phyloP scores from a whole-genome alignment of 163 green algal species.

The Chloromonas sp. region DNA sequence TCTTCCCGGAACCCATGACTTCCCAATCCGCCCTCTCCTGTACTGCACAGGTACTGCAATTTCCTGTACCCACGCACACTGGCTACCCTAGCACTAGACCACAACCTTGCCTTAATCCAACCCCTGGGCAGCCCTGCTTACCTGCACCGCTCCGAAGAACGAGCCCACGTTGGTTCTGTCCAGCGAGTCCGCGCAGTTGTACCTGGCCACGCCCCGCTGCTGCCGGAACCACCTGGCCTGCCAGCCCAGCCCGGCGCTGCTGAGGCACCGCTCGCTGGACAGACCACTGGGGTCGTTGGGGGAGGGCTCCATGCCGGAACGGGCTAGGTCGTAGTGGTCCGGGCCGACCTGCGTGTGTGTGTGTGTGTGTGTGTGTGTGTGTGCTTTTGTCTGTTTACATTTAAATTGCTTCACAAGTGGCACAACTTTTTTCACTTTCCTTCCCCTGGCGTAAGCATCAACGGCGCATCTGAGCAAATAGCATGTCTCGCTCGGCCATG shows the following conservation, averaged over 20 bases:
- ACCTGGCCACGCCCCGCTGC: constrained; percentile 85
- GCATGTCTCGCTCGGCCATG: too few relatives aligned
- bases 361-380: constrained; percentile 7
- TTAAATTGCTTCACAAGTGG: too few relatives aligned
- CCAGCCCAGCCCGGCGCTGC: constrained; percentile 33
- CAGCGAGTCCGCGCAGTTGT: constrained; percentile 97
- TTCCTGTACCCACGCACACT: background rate
- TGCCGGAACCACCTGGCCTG: constrained; percentile 39
- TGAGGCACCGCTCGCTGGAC: constrained; percentile 5
- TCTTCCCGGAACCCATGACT: too few relatives aligned
- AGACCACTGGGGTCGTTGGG: background rate
- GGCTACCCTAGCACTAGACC: background rate
- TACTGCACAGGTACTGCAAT: too few relatives aligned
- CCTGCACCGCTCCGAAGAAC: constrained; percentile 71
- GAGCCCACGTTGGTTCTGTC: constrained; percentile 96
- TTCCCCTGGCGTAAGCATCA: background rate
- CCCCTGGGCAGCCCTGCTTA: constrained; percentile 11
- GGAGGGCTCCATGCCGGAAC: background rate
- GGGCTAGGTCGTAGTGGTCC: background rate
- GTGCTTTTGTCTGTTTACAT: background rate
- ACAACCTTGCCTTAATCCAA: background rate
- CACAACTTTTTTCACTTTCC: too few relatives aligned
- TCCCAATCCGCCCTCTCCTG: too few relatives aligned
- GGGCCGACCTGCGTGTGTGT: constrained; percentile 11
- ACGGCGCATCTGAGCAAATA: background rate